phyloP scores from a whole-genome alignment of 2,329 filamentous ascomycete genomes.

The Phaeosphaeria sp. region DNA sequence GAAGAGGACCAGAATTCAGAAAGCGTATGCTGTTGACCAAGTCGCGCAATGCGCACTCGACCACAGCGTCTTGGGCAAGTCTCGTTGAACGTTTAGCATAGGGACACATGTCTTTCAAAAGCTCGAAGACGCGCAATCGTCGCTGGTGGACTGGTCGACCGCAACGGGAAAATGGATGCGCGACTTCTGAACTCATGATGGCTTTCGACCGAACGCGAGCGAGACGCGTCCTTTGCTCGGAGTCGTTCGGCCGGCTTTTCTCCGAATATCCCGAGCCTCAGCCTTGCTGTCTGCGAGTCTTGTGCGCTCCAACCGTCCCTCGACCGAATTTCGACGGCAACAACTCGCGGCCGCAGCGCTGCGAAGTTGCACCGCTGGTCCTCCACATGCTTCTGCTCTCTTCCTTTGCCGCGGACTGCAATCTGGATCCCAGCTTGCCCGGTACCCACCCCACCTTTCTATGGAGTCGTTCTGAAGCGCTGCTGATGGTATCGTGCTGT shows the following conservation, averaged over 20 bases:
- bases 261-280: conserved; percentile 19
- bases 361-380: conserved; percentile 35
- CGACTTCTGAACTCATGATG: neutral
- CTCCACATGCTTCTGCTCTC: conserved; percentile 14
- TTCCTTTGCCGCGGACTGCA: conserved; percentile 16
- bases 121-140: conserved; percentile 12
- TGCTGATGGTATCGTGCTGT: neutral
- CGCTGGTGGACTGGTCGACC: conserved; percentile 17
- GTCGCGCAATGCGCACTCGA: neutral
- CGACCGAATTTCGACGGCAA: conserved; percentile 32
- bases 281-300: conserved; percentile 18
- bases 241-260: conserved; percentile 17
- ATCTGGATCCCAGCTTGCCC: conserved; percentile 18
- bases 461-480: neutral
- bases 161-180: conserved; percentile 28
- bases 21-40: neutral
- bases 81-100: neutral
- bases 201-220: conserved; percentile 14
- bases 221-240: conserved; percentile 16
- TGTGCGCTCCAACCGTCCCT: conserved; percentile 20
- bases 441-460: conserved; percentile 13
- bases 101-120: conserved; percentile 11
- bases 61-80: neutral
- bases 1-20: neutral
- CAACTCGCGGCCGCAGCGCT: conserved; percentile 38